These are phyloP conservation scores for Betula pendula DNA, from an alignment of 306 rosid species.

Conservation along the genomic window DNA sequence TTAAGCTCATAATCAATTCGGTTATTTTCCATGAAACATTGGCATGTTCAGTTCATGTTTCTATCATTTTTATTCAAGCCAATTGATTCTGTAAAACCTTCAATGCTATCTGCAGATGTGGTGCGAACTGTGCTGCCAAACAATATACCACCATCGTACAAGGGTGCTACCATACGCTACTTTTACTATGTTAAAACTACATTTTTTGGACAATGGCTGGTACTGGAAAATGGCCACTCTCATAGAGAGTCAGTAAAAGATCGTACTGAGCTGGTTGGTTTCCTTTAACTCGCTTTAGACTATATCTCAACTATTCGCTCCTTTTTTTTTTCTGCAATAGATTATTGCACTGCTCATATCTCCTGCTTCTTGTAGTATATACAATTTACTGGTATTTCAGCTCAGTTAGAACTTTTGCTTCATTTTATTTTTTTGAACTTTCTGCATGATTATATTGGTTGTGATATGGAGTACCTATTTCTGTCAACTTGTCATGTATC, in stretches of 20 bases:
- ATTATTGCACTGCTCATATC: neutral
- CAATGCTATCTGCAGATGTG: constrained; percentile 54
- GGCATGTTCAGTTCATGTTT: constrained; percentile 3
- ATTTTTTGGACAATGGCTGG: constrained; percentile 77
- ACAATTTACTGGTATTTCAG: neutral
- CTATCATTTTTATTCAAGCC: constrained; percentile 2
- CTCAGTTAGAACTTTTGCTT: neutral
- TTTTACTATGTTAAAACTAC: constrained; percentile 75
- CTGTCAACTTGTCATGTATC: no score
- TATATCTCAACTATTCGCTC: constrained; percentile 4
- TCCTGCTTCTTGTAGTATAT: neutral
- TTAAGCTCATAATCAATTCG: neutral
- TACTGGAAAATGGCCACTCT: constrained; percentile 77
- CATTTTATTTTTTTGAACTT: neutral
- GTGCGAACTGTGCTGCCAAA: constrained; percentile 63
- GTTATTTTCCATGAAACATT: constrained; percentile 5
- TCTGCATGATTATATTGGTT: neutral
- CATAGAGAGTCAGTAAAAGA: constrained; percentile 60
- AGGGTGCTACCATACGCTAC: constrained; percentile 90
- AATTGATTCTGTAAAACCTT: constrained; percentile 16
- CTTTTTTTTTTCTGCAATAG: constrained; percentile 4
- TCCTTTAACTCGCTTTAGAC: constrained; percentile 37
- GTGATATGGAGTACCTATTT: no score
- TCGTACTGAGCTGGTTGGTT: constrained; percentile 70
- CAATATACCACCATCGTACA: constrained; percentile 90